A percentile compares a stretch with the other conserved stretches of the same genome.
These are phyloP conservation scores for Ceratocystis destructans DNA, from an alignment of 2,329 filamentous ascomycete species.

Conservation along the genomic window DNA sequence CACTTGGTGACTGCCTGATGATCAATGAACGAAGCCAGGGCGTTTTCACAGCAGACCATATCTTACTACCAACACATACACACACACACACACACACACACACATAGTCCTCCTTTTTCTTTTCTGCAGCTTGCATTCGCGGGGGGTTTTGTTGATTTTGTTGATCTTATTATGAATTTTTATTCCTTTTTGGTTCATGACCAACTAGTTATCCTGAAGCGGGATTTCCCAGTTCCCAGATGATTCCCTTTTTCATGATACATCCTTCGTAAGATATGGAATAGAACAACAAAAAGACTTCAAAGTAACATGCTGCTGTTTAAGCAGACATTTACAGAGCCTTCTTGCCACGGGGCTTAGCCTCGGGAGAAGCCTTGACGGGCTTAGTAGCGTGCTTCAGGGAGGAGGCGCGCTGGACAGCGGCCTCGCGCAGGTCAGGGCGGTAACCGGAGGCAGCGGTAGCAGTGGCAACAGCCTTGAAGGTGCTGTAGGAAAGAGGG, in stretches of 20 bases:
- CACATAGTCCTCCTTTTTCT: too few relatives aligned
- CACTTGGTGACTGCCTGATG: too few relatives aligned
- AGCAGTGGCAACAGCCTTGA: conserved; percentile 71
- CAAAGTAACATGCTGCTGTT: conserved; percentile 9
- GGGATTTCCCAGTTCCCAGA: conserved; percentile 7
- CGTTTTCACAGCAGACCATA: too few relatives aligned
- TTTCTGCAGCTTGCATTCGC: too few relatives aligned
- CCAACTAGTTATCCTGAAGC: conserved; percentile 12
- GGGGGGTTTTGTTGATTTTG: not conserved
- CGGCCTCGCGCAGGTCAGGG: conserved; percentile 58
- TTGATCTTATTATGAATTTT: conserved; percentile 9
- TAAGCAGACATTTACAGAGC: conserved; percentile 29
- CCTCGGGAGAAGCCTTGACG: conserved; percentile 59
- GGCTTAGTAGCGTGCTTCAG: conserved; percentile 66
- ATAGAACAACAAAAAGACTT: conserved; percentile 15
- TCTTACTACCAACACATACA: too few relatives aligned
- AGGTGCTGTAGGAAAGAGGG: conserved; percentile 48
- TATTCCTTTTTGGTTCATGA: conserved; percentile 15
- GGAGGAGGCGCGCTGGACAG: conserved; percentile 76
- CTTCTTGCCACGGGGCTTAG: conserved; percentile 67
- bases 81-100: not conserved
- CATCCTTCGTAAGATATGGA: conserved; percentile 11
- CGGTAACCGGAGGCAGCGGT: conserved; percentile 80
- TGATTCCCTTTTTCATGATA: conserved; percentile 11
- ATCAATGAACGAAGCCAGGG: too few relatives aligned